Base-by-base conservation (phyloP, 192 early-diverging fungal species). In the Gryganskiella cystojenkinii region DNA sequence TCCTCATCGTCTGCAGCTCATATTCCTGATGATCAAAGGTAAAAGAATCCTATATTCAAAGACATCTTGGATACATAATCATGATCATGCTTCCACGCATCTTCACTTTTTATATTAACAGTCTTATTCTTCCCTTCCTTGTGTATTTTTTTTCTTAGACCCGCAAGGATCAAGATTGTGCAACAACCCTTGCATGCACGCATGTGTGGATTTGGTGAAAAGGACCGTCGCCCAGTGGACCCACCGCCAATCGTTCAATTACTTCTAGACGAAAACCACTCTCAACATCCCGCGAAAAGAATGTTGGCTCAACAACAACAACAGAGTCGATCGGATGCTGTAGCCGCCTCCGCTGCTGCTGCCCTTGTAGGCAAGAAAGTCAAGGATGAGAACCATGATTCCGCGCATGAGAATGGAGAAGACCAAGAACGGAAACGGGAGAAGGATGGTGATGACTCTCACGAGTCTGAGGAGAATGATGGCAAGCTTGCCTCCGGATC, bases 151-250 rank as follows among this genome's bases (percentile, higher is more conserved):
- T 62, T 55, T 56, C 76, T n/a, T 84, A 92, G 91, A 57, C 70
- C 83, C 28, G 90, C 87, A 60, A 80, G 64, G 58, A 78, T 93
- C 19, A 74, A 85, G 17, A 90, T 93, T 58, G 88, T 88, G 25
- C 92, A 93, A 62, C 92, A 93, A 56, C 92, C 92, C 15, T 75
- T 93, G 19, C 86, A 90, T 56, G 90, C 90, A 10, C 84, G 91
- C 24, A 92, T 93, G 91, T 93, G 91, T 68, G 92, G 92, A 27
- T 93, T 92, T 54, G 90, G 90, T 13, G 92, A 93, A 61, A 93
- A 92, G 65, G 92, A 93, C 80, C 87, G 92, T 80, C 76, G 92
- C 30, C 92, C 92, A 1, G 83, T 93, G 33, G 90, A 91, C 58
- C 92, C 92, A 4, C 91, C 92, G n/a, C 90, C 90, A 31, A 90